phyloP scores from a whole-genome alignment of 192 early-diverging fungal genomes.

The Coemansia sp. region DNA sequence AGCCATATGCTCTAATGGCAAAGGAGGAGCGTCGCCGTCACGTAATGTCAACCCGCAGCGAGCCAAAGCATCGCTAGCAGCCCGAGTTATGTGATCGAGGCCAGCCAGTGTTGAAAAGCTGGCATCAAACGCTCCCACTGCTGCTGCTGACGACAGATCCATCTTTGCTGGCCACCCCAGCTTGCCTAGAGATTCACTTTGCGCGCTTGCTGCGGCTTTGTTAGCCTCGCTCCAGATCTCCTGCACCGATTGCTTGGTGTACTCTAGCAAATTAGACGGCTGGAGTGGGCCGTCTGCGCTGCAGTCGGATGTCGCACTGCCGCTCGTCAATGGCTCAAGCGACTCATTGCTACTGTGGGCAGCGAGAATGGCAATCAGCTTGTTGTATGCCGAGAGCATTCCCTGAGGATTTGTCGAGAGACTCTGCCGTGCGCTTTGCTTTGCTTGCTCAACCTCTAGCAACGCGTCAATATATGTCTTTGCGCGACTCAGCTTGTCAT shows the following conservation, averaged over 20 bases:
- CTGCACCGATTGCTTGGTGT: constrained; percentile 24
- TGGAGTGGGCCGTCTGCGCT: neutral
- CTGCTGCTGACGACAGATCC: constrained; percentile 24
- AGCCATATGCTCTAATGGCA: constrained; percentile 59
- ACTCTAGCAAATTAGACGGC: constrained; percentile 24
- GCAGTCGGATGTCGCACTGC: constrained; percentile 1
- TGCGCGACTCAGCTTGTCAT: constrained; percentile 32
- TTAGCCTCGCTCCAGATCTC: constrained; percentile 34
- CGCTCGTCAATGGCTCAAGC: neutral
- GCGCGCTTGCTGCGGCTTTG: constrained; percentile 22
- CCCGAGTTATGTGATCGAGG: constrained; percentile 33
- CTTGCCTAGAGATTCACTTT: constrained; percentile 27
- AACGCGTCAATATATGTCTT: constrained; percentile 45
- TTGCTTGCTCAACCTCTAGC: constrained; percentile 32
- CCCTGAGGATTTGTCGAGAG: constrained; percentile 17
- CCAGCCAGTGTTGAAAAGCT: constrained; percentile 36
- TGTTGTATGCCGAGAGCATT: constrained; percentile 25
- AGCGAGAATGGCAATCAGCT: constrained; percentile 19
- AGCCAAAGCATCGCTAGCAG: constrained; percentile 13
- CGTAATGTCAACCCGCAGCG: constrained; percentile 12
- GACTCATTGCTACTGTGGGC: neutral
- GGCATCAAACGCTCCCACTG: constrained; percentile 30
- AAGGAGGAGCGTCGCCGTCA: constrained; percentile 24
- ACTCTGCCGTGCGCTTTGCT: constrained; percentile 15
- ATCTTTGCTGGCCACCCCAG: constrained; percentile 49